Conservation (phyloP, 306 rosid species). For the Trichosanthes cucumerina region DNA sequence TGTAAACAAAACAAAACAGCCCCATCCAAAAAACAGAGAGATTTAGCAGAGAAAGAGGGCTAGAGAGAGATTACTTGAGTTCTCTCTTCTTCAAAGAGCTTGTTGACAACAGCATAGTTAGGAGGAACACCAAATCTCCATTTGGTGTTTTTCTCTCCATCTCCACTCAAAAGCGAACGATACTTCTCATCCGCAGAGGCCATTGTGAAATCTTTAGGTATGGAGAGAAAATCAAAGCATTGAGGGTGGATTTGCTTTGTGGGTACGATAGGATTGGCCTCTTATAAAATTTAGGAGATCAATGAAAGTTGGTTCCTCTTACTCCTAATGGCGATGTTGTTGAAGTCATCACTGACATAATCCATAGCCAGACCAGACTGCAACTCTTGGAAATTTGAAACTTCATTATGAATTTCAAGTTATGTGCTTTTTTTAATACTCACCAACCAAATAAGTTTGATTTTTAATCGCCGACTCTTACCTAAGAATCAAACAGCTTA, state of each 20-base stretch:
- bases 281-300: not conserved
- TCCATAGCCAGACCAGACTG: not conserved
- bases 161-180: conserved; percentile 30
- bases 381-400: not conserved
- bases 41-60: not conserved
- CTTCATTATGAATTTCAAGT: not conserved
- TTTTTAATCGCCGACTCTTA: too few relatives aligned
- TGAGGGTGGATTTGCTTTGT: not conserved
- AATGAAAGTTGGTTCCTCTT: not conserved
- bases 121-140: conserved; percentile 53
- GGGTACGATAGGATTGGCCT: not conserved
- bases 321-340: not conserved
- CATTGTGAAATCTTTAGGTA: not conserved
- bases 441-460: not conserved
- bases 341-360: not conserved
- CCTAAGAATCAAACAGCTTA: too few relatives aligned
- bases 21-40: not conserved
- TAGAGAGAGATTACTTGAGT: conserved; percentile 22
- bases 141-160: conserved; percentile 36
- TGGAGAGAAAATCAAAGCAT: not conserved
- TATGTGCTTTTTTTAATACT: too few relatives aligned
- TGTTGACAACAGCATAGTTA: conserved; percentile 35
- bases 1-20: not conserved
- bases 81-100: conserved; percentile 53
- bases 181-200: conserved; percentile 27